Conservation (phyloP, 2,329 filamentous ascomycete genomes). For the Annulohypoxylon truncatum region DNA sequence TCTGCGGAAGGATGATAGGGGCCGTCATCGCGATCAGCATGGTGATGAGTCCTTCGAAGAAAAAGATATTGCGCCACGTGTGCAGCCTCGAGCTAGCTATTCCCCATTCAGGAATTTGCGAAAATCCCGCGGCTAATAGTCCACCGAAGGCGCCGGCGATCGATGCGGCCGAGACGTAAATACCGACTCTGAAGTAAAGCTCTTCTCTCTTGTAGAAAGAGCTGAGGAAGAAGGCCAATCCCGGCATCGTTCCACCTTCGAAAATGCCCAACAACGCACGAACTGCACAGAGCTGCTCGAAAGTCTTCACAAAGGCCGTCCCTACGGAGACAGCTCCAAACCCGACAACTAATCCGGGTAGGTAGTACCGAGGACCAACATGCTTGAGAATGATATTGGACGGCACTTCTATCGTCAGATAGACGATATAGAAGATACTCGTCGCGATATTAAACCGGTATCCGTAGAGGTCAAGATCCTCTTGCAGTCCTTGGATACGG, state of each 20-base stretch:
- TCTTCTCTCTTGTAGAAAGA: conserved; percentile 68
- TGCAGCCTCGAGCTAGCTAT: conserved; percentile 56
- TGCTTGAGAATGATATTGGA: conserved; percentile 67
- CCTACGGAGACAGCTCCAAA: conserved; percentile 67
- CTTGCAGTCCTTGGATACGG: conserved; percentile 63
- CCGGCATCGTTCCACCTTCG: conserved; percentile 69
- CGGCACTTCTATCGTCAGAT: conserved; percentile 66
- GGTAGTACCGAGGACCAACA: conserved; percentile 63
- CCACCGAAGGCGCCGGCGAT: conserved; percentile 69
- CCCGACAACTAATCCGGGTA: conserved; percentile 64
- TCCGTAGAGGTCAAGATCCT: conserved; percentile 61
- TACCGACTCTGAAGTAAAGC: conserved; percentile 65
- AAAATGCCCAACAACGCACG: conserved; percentile 65
- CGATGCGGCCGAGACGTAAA: conserved; percentile 66
- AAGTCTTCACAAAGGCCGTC: conserved; percentile 64
- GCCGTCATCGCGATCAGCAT: conserved; percentile 59
- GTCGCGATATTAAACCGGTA: conserved; percentile 68
- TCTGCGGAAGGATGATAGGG: conserved; percentile 64
- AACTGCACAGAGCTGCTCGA: conserved; percentile 58
- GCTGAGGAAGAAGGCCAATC: conserved; percentile 66
- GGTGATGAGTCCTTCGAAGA: conserved; percentile 70
- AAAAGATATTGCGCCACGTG: conserved; percentile 71
- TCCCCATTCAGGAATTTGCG: conserved; percentile 65
- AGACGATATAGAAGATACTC: conserved; percentile 69
- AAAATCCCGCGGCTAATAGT: conserved; percentile 64